These are phyloP conservation scores for Serpula lacrymans DNA, from an alignment of 768 basidiomycete species.

Conservation along the genomic window DNA sequence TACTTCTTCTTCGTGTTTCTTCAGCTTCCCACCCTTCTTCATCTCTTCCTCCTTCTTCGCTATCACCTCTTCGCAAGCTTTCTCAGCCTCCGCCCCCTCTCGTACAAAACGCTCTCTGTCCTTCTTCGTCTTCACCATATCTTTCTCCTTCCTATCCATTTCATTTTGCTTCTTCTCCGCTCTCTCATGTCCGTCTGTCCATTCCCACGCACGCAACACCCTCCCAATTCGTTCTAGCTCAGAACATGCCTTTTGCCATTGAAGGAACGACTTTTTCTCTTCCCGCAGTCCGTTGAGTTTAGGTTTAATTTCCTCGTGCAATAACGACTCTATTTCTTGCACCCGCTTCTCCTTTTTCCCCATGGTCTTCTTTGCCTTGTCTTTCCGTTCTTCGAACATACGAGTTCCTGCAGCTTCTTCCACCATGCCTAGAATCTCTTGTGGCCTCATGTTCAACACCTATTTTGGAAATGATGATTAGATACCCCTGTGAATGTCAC, in stretches of 20 bases:
- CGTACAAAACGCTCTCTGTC: conserved; percentile 46
- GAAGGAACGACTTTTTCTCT: conserved; percentile 86
- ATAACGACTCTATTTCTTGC: conserved; percentile 76
- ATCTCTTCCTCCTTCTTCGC: conserved; percentile 83
- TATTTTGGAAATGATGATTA: conserved; percentile 19
- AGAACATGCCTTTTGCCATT: conserved; percentile 83
- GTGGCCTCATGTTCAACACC: conserved; percentile 97
- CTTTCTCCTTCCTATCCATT: conserved; percentile 46
- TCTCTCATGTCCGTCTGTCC: conserved; percentile 59
- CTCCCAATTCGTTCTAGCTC: conserved; percentile 87
- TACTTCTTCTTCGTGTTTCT: conserved; percentile 78
- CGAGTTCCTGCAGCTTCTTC: conserved; percentile 98
- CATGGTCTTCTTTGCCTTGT: conserved; percentile 95
- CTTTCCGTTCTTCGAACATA: conserved; percentile 99
- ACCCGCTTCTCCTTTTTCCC: conserved; percentile 95
- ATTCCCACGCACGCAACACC: conserved; percentile 84
- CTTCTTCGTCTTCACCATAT: conserved; percentile 44
- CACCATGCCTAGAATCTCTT: conserved; percentile 97
- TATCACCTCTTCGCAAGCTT: conserved; percentile 59
- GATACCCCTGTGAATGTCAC: neutral
- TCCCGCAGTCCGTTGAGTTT: conserved; percentile 87
- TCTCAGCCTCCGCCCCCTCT: conserved; percentile 65
- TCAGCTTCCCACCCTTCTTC: conserved; percentile 89
- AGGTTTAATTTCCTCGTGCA: conserved; percentile 89
- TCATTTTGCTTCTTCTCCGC: conserved; percentile 54